phyloP scores from a whole-genome alignment of 768 basidiomycete genomes.

The Daedaleopsis nitida region DNA sequence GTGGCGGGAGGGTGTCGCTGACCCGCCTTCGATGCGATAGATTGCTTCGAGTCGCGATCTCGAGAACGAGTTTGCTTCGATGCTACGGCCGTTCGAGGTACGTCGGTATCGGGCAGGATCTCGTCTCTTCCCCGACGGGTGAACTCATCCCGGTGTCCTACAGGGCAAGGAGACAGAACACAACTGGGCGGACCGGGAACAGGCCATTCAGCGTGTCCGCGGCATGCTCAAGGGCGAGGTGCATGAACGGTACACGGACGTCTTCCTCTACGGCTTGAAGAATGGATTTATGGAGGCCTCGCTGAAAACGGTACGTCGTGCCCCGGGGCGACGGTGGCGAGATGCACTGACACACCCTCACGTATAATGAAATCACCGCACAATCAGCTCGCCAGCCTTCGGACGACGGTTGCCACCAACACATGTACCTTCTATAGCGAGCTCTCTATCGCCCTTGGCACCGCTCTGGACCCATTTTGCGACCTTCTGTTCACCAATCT shows the following conservation, averaged over 20 bases:
- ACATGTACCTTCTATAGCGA: constrained; percentile 80
- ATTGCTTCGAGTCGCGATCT: constrained; percentile 86
- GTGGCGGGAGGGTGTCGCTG: constrained; percentile 4
- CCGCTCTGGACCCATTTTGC: constrained; percentile 75
- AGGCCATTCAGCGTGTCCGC: constrained; percentile 72
- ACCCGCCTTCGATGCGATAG: constrained; percentile 37
- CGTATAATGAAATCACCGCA: constrained; percentile 5
- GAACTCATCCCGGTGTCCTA: background rate
- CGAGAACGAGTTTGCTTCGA: constrained; percentile 79
- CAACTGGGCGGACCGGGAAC: constrained; percentile 89
- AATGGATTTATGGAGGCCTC: constrained; percentile 80
- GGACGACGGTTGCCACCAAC: constrained; percentile 86
- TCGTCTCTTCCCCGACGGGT: background rate
- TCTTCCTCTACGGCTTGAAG: constrained; percentile 75
- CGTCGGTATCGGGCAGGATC: constrained; percentile 17
- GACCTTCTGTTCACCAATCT: constrained; percentile 78
- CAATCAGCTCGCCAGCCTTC: constrained; percentile 76
- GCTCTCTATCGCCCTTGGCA: constrained; percentile 64
- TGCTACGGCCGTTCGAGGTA: constrained; percentile 83
- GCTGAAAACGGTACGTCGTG: constrained; percentile 71
- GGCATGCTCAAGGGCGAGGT: constrained; percentile 91
- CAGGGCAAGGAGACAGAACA: constrained; percentile 97
- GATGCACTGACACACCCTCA: constrained; percentile 4
- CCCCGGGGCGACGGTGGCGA: background rate
- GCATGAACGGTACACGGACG: constrained; percentile 68